Base-by-base conservation (phyloP, 495 filamentous ascomycete species). In the Chlorociboria aeruginascens region DNA sequence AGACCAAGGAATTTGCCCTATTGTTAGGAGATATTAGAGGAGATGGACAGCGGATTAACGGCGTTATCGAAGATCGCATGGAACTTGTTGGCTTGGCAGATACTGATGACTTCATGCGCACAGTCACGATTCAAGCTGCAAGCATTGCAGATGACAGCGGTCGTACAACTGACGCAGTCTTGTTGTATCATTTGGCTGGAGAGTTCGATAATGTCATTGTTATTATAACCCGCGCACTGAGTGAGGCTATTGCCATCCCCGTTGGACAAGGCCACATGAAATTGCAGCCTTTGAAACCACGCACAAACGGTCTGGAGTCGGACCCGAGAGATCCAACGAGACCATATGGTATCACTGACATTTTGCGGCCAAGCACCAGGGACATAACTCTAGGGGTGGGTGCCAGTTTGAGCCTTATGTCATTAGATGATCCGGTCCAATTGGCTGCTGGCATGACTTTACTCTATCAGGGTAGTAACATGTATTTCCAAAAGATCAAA, bases 111-210 rank as follows among this genome's bases (percentile, higher is more conserved):
- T 93, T 95, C 63, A 70, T 97, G 52, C 80, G 78, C 53, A 79
- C 79, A 37, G 86, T 99, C 59, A 96, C 88, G 2, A 69, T 86
- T 34, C 86, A 95, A 63, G 92, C 92, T 31, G 92, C 92, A 32
- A 80, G 77, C 44, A 82, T 88, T 47, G 92, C 92, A 6, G 89
- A 97, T 52, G 93, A 97, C 57, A 93, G 87, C 62, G 90, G 93
- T 32, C 74, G 93, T 33, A 83, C 81, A 1, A 87, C 87, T 7
- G 92, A 99, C 63, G 89, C 93, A 1, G 90, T 96, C 6, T 72
- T 99, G 40, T 68, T 99, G 34, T 96, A 92, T 59, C 89, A 97
- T 62, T 74, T 99, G 32, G 89, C 90, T 0, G 86, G 86, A 56
- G 87, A 99, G 57, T 97, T 93, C 60, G 88, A 97, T 55, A 85